phyloP scores from a whole-genome alignment of 495 filamentous ascomycete species.

The Penicillium angulare region DNA sequence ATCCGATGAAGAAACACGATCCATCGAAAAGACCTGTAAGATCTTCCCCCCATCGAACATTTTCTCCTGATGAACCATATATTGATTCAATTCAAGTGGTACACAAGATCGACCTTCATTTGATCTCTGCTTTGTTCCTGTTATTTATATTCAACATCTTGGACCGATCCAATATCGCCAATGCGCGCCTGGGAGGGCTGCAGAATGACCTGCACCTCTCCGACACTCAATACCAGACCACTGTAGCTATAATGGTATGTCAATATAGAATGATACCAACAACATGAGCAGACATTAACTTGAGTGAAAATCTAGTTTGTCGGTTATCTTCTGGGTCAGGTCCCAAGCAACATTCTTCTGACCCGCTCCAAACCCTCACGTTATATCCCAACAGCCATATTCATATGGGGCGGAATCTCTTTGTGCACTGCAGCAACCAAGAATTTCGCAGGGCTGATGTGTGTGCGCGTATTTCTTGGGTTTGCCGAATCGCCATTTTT shows the following conservation, averaged over 20 bases:
- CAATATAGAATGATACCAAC: background rate
- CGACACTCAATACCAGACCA: background rate
- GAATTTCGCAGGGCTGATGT: slow-evolving; percentile 9
- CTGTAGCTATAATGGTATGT: slow-evolving; percentile 22
- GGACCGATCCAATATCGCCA: slow-evolving; percentile 16
- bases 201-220: background rate
- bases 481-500: slow-evolving; percentile 10
- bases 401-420: slow-evolving; percentile 7
- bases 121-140: slow-evolving; percentile 34
- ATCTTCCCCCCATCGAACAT: too few relatives aligned
- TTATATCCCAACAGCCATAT: slow-evolving; percentile 6
- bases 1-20: too few relatives aligned
- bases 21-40: too few relatives aligned
- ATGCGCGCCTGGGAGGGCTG: background rate
- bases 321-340: slow-evolving; percentile 7
- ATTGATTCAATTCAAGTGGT: too few relatives aligned
- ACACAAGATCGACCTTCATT: slow-evolving; percentile 35
- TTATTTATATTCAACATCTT: slow-evolving; percentile 35
- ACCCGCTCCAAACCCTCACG: slow-evolving; percentile 7
- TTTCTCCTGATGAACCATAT: too few relatives aligned
- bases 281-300: slow-evolving; percentile 3
- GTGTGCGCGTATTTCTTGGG: slow-evolving; percentile 6
- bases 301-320: too few relatives aligned
- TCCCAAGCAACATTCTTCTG: slow-evolving; percentile 9
- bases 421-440: slow-evolving; percentile 10